Evolutionary conservation across 169 alveolate species (phyloP).

Genomic region (Plasmodium adleri): DNA sequence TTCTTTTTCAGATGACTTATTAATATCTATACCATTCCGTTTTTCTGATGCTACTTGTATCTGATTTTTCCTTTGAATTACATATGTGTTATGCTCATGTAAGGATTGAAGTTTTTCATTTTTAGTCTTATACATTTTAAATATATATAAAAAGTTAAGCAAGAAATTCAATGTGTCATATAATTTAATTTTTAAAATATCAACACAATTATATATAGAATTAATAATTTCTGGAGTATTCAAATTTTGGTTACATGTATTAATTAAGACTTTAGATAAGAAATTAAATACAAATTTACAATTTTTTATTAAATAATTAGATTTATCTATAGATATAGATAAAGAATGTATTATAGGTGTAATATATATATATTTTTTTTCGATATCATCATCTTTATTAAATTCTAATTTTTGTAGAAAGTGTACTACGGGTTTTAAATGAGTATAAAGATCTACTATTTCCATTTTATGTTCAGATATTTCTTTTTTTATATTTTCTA

Average conservation of each 20-base stretch:
- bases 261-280: conserved; percentile 52
- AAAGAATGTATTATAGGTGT: conserved; percentile 60
- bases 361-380: conserved; percentile 25
- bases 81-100: neutral
- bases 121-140: conserved; percentile 33
- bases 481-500: conserved; percentile 67
- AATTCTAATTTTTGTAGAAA: conserved; percentile 68
- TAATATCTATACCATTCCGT: neutral
- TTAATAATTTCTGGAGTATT: conserved; percentile 69
- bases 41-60: neutral
- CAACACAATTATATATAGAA: conserved; percentile 66
- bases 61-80: neutral
- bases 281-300: conserved; percentile 70
- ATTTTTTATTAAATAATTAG: conserved; percentile 50
- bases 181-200: conserved; percentile 43
- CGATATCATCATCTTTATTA: conserved; percentile 32
- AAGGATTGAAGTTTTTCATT: conserved; percentile 27
- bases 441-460: conserved; percentile 53
- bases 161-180: conserved; percentile 48
- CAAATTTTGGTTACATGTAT: conserved; percentile 52
- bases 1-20: neutral
- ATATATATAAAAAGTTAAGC: conserved; percentile 40
- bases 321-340: conserved; percentile 50
- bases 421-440: conserved; percentile 60
- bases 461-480: conserved; percentile 37